These are phyloP conservation scores for Talaromyces wortmannii DNA, from an alignment of 495 filamentous ascomycete genomes.

Conservation along the genomic window DNA sequence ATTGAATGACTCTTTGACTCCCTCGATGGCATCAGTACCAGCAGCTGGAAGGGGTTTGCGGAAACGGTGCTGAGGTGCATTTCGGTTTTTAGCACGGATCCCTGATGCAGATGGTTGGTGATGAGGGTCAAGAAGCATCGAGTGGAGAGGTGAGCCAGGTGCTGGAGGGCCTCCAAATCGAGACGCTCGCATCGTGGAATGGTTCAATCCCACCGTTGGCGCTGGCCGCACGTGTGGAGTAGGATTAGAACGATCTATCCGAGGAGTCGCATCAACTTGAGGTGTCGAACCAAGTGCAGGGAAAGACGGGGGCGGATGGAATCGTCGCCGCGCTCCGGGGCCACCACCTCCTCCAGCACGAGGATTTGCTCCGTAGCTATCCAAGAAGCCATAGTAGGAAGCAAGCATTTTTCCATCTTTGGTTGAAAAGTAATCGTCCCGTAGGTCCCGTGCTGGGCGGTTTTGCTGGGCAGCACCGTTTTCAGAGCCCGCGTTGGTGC, in stretches of 20 bases:
- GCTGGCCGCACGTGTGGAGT: slow-evolving; percentile 21
- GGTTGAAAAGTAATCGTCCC: slow-evolving; percentile 87
- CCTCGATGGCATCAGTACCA: slow-evolving; percentile 31
- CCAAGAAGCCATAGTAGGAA: slow-evolving; percentile 87
- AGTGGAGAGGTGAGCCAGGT: slow-evolving; percentile 39
- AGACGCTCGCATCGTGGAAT: slow-evolving; percentile 19
- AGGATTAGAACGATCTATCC: slow-evolving; percentile 43
- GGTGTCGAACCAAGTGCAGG: slow-evolving; percentile 63
- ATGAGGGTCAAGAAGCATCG: slow-evolving; percentile 77
- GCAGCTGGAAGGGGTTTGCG: slow-evolving; percentile 27
- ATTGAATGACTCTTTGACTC: slow-evolving; percentile 31
- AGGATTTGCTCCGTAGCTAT: slow-evolving; percentile 73
- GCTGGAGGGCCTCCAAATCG: slow-evolving; percentile 22
- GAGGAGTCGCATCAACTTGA: slow-evolving; percentile 36
- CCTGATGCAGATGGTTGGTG: slow-evolving; percentile 67
- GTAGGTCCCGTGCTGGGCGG: slow-evolving; percentile 45
- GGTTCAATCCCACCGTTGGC: slow-evolving; percentile 16
- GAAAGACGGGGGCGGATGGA: slow-evolving; percentile 74
- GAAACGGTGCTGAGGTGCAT: slow-evolving; percentile 46
- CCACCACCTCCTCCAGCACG: slow-evolving; percentile 39
- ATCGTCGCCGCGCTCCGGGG: slow-evolving; percentile 39
- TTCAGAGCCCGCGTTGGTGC: slow-evolving; percentile 48
- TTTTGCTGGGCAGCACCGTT: slow-evolving; percentile 23
- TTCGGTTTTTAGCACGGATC: slow-evolving; percentile 34
- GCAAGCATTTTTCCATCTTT: slow-evolving; percentile 97